These are phyloP conservation scores for Fusarium subtropicale DNA, from an alignment of 2,329 filamentous ascomycete species.

Conservation along the genomic window DNA sequence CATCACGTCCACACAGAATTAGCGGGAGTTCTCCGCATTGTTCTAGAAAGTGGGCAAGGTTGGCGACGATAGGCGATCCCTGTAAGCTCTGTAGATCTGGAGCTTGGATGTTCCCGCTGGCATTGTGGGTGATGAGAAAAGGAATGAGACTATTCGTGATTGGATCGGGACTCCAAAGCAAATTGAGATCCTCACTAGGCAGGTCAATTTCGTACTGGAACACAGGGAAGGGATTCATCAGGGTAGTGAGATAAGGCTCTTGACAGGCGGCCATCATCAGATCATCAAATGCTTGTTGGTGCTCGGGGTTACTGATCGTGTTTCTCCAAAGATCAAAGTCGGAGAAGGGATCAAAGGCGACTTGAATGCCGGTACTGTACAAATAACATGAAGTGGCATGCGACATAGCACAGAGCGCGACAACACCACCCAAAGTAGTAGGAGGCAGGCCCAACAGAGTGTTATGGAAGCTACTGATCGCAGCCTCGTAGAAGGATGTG, in stretches of 20 bases:
- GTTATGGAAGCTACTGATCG: not conserved
- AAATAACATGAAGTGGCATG: not conserved
- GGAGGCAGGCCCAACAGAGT: not conserved
- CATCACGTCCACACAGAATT: not conserved
- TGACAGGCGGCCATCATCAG: fast-evolving
- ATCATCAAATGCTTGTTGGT: not conserved
- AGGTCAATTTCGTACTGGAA: fast-evolving
- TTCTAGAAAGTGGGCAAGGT: not conserved
- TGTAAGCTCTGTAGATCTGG: fast-evolving
- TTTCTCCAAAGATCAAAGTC: not conserved
- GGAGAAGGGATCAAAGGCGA: not conserved
- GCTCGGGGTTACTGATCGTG: not conserved
- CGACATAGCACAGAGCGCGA: slow-evolving; percentile 2
- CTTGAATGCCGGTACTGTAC: fast-evolving
- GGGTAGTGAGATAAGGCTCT: fast-evolving
- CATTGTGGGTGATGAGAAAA: fast-evolving
- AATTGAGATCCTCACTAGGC: fast-evolving
- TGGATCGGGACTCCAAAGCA: not conserved
- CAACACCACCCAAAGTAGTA: not conserved
- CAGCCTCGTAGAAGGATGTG: not conserved
- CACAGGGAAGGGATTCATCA: fast-evolving
- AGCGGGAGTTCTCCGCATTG: not conserved
- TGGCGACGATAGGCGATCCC: not conserved
- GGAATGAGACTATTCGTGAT: fast-evolving
- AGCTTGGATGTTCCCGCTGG: not conserved